These are phyloP conservation scores for Coemansia sp. DNA, from an alignment of 192 early-diverging fungal genomes.

Conservation along the genomic window DNA sequence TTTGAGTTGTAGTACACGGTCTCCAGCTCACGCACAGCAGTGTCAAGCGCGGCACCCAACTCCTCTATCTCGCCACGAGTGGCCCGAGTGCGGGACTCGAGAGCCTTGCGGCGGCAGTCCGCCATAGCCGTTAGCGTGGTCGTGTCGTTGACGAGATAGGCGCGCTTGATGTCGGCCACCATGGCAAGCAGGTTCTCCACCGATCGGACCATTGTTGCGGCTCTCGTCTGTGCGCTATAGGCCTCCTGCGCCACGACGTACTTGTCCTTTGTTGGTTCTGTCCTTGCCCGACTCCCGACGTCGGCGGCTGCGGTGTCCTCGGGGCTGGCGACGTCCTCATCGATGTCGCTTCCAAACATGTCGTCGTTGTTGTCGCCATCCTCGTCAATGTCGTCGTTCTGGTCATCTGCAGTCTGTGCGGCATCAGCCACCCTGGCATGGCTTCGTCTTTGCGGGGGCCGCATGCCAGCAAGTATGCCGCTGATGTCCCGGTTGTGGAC, in stretches of 20 bases:
- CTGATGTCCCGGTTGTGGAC: conserved; percentile 33
- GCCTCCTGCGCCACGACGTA: conserved; percentile 48
- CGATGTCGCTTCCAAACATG: neutral
- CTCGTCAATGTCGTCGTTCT: neutral
- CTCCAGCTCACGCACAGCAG: conserved; percentile 47
- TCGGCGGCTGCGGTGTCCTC: neutral
- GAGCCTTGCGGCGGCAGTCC: conserved; percentile 25
- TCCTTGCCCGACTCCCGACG: neutral
- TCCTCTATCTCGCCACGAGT: conserved; percentile 34
- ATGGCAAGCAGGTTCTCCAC: conserved; percentile 51
- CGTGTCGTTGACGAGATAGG: conserved; percentile 50
- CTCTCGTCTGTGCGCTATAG: conserved; percentile 49
- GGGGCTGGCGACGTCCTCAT: neutral
- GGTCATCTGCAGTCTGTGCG: neutral
- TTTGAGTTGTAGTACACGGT: conserved; percentile 52
- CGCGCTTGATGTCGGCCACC: conserved; percentile 50
- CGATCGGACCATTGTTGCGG: conserved; percentile 51
- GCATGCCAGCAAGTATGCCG: conserved; percentile 9
- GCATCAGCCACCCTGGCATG: neutral
- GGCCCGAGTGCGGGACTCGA: conserved; percentile 23
- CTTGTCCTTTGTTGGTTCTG: conserved; percentile 50
- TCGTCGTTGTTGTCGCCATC: conserved; percentile 6
- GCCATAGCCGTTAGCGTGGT: conserved; percentile 34
- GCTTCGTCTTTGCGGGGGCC: neutral
- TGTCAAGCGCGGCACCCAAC: conserved; percentile 37